These are phyloP conservation scores for Amphibolis antarctica DNA, from an alignment of 106 monocot genomes.

Conservation along the genomic window DNA sequence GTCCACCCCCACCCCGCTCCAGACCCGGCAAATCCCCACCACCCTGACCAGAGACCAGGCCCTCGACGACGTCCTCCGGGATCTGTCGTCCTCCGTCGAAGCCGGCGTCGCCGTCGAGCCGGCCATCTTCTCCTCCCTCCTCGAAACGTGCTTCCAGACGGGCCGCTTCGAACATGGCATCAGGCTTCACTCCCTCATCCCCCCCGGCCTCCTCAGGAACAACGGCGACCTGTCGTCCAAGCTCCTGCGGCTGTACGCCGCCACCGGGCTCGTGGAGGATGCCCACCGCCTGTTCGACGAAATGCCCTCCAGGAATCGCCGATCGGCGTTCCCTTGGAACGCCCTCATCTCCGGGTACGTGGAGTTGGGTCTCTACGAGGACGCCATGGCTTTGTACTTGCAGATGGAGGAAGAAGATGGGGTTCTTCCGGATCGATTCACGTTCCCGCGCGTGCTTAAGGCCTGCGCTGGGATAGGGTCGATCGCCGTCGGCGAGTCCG, in stretches of 20 bases:
- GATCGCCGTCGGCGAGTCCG: conserved; percentile 27
- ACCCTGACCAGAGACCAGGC: conserved; percentile 19
- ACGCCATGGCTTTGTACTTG: conserved; percentile 63
- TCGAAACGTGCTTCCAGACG: conserved; percentile 34
- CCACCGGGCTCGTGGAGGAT: conserved; percentile 31
- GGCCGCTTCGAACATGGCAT: conserved; percentile 16
- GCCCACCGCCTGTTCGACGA: conserved; percentile 74
- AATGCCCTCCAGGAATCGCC: conserved; percentile 23
- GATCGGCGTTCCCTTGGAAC: conserved; percentile 56
- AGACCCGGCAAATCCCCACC: background rate
- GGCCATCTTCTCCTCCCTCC: conserved; percentile 34
- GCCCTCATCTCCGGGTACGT: conserved; percentile 55
- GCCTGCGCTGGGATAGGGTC: conserved; percentile 63
- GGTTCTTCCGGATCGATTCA: conserved; percentile 52
- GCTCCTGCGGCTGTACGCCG: conserved; percentile 30
- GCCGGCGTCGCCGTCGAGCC: conserved; percentile 28
- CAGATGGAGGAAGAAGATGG: conserved; percentile 86
- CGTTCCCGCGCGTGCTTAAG: conserved; percentile 69
- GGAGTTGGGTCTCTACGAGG: conserved; percentile 33
- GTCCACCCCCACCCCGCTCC: conserved; percentile 29
- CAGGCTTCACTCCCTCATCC: conserved; percentile 46
- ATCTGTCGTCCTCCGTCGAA: conserved; percentile 28
- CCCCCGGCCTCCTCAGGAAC: conserved; percentile 29
- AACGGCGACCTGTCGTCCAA: conserved; percentile 19
- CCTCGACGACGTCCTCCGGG: conserved; percentile 38